These are phyloP conservation scores for Malbranchea zuffiana DNA, from an alignment of 2,329 filamentous ascomycete species.

Conservation along the genomic window DNA sequence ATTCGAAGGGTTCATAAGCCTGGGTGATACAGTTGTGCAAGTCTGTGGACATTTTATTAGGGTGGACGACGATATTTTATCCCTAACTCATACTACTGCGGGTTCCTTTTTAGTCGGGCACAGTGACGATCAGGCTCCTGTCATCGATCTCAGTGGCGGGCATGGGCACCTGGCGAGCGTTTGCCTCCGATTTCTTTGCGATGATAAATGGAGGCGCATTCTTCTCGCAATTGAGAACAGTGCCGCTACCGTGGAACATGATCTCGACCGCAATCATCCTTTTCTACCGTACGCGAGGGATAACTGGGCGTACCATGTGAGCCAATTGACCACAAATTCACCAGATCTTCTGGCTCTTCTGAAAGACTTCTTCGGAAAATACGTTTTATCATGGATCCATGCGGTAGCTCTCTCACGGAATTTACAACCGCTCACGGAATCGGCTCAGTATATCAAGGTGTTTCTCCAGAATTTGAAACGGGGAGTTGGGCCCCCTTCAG, in stretches of 20 bases:
- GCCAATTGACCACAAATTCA: constrained; percentile 1
- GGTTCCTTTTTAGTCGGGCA: constrained; percentile 16
- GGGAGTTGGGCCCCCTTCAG: constrained; percentile 1
- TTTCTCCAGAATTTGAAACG: constrained; percentile 7
- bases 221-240: background rate
- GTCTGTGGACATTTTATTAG: constrained; percentile 23
- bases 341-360: constrained; percentile 3
- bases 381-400: constrained; percentile 27
- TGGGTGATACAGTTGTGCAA: constrained; percentile 17
- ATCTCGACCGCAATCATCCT: background rate
- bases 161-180: constrained; percentile 17
- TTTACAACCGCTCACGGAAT: constrained; percentile 20
- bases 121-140: constrained; percentile 5
- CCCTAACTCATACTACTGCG: constrained; percentile 22
- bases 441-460: constrained; percentile 20
- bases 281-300: constrained; percentile 11
- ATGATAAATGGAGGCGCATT: constrained; percentile 4
- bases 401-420: constrained; percentile 18
- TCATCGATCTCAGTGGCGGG: constrained; percentile 5
- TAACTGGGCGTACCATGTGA: constrained; percentile 11
- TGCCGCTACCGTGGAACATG: background rate
- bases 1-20: constrained; percentile 15
- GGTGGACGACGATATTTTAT: constrained; percentile 17
- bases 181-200: constrained; percentile 18
- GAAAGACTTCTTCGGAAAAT: constrained; percentile 9